phyloP scores from a whole-genome alignment of 306 rosid species.

The Sechiopsis laciniata region DNA sequence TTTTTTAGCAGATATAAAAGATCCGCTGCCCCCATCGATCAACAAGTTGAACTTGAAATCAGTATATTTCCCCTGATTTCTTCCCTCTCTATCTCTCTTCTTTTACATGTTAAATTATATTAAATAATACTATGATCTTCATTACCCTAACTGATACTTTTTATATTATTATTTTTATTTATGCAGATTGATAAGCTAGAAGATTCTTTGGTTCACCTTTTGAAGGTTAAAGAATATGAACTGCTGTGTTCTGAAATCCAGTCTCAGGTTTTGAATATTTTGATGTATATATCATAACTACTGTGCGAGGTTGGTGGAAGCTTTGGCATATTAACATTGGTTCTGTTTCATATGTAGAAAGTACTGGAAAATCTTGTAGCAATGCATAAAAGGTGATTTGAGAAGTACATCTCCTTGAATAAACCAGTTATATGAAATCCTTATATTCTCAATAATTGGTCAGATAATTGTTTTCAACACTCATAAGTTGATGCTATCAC shows the following conservation, averaged over 20 bases:
- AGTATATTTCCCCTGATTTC: conserved; percentile 35
- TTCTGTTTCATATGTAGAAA: conserved; percentile 37
- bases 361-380: conserved; percentile 10
- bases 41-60: conserved; percentile 45
- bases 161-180: too few species aligned
- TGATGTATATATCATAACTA: neutral
- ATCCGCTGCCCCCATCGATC: conserved; percentile 49
- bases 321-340: conserved; percentile 23
- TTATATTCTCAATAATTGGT: conserved; percentile 22
- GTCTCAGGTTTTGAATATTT: conserved; percentile 55
- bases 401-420: conserved; percentile 23
- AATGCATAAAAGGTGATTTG: conserved; percentile 52
- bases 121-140: neutral
- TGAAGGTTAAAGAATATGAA: conserved; percentile 53
- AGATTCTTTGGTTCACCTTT: conserved; percentile 49
- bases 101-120: conserved; percentile 19
- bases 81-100: neutral
- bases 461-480: conserved; percentile 25
- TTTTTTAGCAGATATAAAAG: conserved; percentile 40
- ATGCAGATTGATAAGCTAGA: conserved; percentile 56
- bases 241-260: conserved; percentile 53
- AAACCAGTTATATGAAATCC: conserved; percentile 20
- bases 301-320: neutral
- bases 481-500: conserved; percentile 31
- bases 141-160: neutral